A percentile compares a stretch with the other conserved stretches of the same genome.
phyloP scores from a whole-genome alignment of 306 rosid genomes.

The Castanea sativa region DNA sequence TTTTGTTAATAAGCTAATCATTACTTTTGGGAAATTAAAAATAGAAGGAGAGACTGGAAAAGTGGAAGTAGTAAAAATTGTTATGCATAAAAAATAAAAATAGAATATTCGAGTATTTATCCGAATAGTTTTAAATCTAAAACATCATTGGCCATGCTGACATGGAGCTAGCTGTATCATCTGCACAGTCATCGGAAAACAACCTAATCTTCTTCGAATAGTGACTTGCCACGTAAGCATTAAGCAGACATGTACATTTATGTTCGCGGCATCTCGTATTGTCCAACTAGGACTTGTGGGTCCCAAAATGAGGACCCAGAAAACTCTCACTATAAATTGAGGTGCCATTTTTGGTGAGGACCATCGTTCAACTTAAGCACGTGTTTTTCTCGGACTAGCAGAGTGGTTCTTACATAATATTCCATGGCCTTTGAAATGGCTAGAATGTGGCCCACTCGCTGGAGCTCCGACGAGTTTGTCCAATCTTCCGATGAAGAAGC shows the following conservation, averaged over 20 bases:
- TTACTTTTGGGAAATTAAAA: not conserved
- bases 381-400: not conserved
- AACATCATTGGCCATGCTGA: conserved; percentile 10
- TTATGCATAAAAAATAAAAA: not conserved
- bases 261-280: not conserved
- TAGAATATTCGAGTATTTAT: conserved; percentile 15
- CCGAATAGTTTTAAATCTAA: not conserved
- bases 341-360: not conserved
- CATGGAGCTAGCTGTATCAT: conserved; percentile 26
- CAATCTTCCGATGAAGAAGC: conserved; percentile 6
- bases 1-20: not conserved
- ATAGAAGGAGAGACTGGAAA: no score
- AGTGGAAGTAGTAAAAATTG: not conserved
- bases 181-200: not conserved
- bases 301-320: not conserved
- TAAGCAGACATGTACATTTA: no score
- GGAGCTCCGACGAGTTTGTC: conserved; percentile 28
- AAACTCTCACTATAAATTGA: not conserved
- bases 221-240: not conserved
- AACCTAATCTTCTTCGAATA: not conserved
- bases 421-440: conserved; percentile 18
- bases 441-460: not conserved
- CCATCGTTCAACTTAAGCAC: not conserved
- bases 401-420: not conserved
- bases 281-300: conserved; percentile 10